These are phyloP conservation scores for Anthracocystis walkeri DNA, from an alignment of 1,284 basidiomycete species.

Conservation along the genomic window DNA sequence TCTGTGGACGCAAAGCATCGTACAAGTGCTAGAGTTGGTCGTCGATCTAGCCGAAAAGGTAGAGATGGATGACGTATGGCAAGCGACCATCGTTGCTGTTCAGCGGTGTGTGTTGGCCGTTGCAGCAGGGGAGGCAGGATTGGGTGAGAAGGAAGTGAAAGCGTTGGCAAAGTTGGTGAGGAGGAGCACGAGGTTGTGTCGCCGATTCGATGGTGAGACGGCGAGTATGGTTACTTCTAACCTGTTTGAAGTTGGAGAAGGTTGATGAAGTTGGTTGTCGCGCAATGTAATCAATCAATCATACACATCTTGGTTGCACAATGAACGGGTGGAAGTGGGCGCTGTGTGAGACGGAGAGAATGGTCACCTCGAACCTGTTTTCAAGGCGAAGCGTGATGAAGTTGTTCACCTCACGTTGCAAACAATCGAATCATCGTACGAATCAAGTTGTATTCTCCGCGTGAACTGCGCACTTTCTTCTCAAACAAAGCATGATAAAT, in stretches of 20 bases:
- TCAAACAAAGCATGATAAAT: too few species aligned
- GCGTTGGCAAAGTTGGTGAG: slow-evolving; percentile 16
- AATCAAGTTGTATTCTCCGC: too few species aligned
- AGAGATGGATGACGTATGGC: neutral
- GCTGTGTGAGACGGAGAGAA: slow-evolving; percentile 11
- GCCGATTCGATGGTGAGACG: slow-evolving; percentile 19
- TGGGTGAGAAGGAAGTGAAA: neutral
- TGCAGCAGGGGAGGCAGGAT: neutral
- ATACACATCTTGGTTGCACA: too few species aligned
- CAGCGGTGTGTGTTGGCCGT: slow-evolving; percentile 13
- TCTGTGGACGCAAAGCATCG: neutral
- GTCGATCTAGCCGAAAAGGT: slow-evolving; percentile 7
- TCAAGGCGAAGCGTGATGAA: neutral
- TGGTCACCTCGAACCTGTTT: slow-evolving; percentile 6
- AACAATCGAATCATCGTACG: too few species aligned
- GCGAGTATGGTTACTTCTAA: slow-evolving; percentile 13
- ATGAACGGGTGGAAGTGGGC: too few species aligned
- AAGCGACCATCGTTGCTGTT: slow-evolving; percentile 8
- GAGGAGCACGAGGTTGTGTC: slow-evolving; percentile 16
- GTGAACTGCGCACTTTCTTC: too few species aligned
- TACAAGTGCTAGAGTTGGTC: slow-evolving; percentile 5
- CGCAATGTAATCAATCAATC: neutral
- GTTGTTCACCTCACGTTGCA: too few species aligned
- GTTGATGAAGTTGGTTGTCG: neutral
- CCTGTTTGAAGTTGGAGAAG: slow-evolving; percentile 14